Conservation (phyloP, 1,284 basidiomycete genomes). For the Ustilago curta region DNA sequence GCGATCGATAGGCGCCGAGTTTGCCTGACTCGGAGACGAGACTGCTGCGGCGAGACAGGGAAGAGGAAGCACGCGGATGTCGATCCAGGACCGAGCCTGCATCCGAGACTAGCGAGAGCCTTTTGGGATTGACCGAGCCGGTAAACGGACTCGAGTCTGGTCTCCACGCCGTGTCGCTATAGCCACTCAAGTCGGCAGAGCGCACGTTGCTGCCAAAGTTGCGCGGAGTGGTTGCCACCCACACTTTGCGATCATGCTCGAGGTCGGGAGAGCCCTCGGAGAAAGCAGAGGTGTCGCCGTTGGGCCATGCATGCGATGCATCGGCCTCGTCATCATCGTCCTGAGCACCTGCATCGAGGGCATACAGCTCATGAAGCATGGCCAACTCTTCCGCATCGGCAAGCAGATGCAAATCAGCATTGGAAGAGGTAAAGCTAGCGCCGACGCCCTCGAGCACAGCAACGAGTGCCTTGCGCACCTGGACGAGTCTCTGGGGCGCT, state of each 20-base stretch:
- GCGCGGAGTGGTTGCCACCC: constrained; percentile 44
- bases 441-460: constrained; percentile 42
- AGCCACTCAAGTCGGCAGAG: constrained; percentile 11
- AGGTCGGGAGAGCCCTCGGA: constrained; percentile 29
- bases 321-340: constrained; percentile 30
- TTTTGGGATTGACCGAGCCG: constrained; percentile 25
- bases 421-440: constrained; percentile 30
- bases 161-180: constrained; percentile 10
- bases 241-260: constrained; percentile 28
- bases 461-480: constrained; percentile 43
- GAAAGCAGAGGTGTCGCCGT: constrained; percentile 22
- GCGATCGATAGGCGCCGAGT: constrained; percentile 33
- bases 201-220: constrained; percentile 46
- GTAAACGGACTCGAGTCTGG: constrained; percentile 20
- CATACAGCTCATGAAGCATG: constrained; percentile 56
- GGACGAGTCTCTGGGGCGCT: constrained; percentile 37
- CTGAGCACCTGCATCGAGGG: constrained; percentile 31
- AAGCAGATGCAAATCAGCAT: constrained; percentile 25
- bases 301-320: constrained; percentile 24
- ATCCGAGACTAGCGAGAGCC: constrained; percentile 54
- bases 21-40: constrained; percentile 40
- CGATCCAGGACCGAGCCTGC: constrained; percentile 36
- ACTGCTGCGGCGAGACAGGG: constrained; percentile 42
- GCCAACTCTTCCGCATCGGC: constrained; percentile 54
- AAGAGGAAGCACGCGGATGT: constrained; percentile 26